phyloP scores from a whole-genome alignment of 2,329 filamentous ascomycete species.

The Alternaria hordeiaustralica region DNA sequence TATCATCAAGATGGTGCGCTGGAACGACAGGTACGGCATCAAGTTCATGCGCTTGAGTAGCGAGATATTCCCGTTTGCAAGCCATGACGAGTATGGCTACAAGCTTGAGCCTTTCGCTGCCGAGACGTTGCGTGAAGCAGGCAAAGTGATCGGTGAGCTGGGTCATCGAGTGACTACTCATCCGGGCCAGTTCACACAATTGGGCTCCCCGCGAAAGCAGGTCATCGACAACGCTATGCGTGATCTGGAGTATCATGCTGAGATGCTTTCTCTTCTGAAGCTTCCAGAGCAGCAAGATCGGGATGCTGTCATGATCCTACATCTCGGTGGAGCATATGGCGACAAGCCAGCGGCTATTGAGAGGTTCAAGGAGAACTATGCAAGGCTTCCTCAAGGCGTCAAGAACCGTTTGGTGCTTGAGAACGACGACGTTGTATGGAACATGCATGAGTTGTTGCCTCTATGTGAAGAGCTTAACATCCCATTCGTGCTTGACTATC shows the following conservation, averaged over 20 bases:
- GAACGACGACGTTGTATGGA: conserved; percentile 93
- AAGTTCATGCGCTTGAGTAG: conserved; percentile 91
- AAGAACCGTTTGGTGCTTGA: conserved; percentile 87
- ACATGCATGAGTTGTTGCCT: conserved; percentile 88
- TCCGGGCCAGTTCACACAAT: conserved; percentile 87
- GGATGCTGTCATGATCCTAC: conserved; percentile 92
- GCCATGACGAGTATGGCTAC: conserved; percentile 86
- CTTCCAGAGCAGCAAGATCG: conserved; percentile 79
- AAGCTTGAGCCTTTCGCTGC: conserved; percentile 82
- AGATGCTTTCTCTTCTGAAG: conserved; percentile 78
- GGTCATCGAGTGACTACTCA: conserved; percentile 89
- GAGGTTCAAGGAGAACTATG: conserved; percentile 79
- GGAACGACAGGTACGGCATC: conserved; percentile 93
- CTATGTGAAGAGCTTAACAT: conserved; percentile 95
- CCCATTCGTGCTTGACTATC: conserved; percentile 88
- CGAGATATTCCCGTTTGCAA: conserved; percentile 97
- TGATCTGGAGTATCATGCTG: conserved; percentile 87
- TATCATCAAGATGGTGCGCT: conserved; percentile 82
- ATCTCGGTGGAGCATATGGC: conserved; percentile 90
- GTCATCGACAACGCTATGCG: conserved; percentile 80
- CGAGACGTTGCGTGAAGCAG: conserved; percentile 76
- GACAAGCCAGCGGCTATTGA: conserved; percentile 81
- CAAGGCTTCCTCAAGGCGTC: conserved; percentile 68
- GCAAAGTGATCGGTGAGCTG: conserved; percentile 75
- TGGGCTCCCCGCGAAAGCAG: conserved; percentile 79